Base-by-base conservation (phyloP, 1,284 basidiomycete genomes). In the Cutaneotrichosporon sp. region DNA sequence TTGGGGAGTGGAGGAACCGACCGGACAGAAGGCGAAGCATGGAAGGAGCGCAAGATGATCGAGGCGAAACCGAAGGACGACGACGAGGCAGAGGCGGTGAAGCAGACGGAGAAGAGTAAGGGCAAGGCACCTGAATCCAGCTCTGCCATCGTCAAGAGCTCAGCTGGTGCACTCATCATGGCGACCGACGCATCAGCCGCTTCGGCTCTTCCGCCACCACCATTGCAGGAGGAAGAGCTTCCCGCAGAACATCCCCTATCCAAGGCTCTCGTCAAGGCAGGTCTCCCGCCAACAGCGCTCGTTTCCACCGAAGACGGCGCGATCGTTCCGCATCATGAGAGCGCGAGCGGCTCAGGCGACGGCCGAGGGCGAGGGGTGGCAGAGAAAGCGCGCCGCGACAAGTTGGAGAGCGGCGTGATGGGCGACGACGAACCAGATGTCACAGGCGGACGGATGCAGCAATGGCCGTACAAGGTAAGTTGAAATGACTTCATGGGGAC, bases 391-490 rank as follows among this genome's bases (percentile, higher is more conserved):
- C 56, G 60, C 38, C 69, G 72, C 64, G 73, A 71, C 10, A 60
- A 53, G 9, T 59, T 70, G 4, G 77, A 80, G 58, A 74, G 70
- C 77, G 52, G 83, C 86, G 79, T 87, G 87, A 82, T 86, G 84
- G 78, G 85, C 87, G 76, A 89, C 88, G 81, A 87, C 60, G 78
- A 72, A 62, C 87, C 91, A 69, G 74, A 64, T 3, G 73, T 73
- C 16, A 75, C 69, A 40, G 70, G 71, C 7, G 84, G 92, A 89
- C 73, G 66, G 83, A 38, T 42, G n/a, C 26, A 47, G 21, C 89
- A 86, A 0, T 96, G 92, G 92, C 87, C 86, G 56, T 96, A 94
- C 84, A 94, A 89, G 84, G 92, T 90, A 73, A 66, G 83, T 7
- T 21, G 18, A 8, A 5, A 46, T 21, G 4, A 18, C 26, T 26